Base-by-base conservation (phyloP, 108 stramenopile species). In the Cyclotella cryptica region DNA sequence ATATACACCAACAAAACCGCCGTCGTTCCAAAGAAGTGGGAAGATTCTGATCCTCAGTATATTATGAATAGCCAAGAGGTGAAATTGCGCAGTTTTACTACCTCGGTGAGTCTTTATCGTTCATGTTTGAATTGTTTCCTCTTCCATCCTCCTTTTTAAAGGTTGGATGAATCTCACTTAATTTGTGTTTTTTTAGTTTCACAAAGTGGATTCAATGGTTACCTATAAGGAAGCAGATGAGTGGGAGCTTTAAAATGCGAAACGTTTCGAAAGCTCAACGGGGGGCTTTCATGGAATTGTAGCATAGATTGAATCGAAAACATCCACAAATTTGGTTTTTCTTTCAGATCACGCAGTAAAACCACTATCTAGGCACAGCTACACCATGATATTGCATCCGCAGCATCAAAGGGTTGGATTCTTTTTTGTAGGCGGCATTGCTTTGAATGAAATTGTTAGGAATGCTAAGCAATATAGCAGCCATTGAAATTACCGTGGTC, bases 1-100 rank as follows among this genome's bases (percentile, higher is more conserved):
- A 95, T 98, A 2, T 98, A 98, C 83, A 97, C 98, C 41, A 88
- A 96, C 64, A 88, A 90, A 64, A 92, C 94, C 30, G 97, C 96
- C 15, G 81, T 61, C 9, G 97, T 97, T 13, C 97, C 97, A 10
- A 28, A 83, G 19, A 92, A 93, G 69, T 99, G 98, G 98, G 96
- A 96, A 53, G 98, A 99, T 74, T 97, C 96, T 3, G 98, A 99
- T 87, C 98, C 98, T 24, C 85, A 94, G 22, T 94, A 97, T 91
- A 99, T 99, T 66, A 85, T 93, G 84, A 93, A 99, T 73, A 91
- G 91, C 45, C 88, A 90, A 63, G 93, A 98, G 74, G 98, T 99
- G 12, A 94, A 93, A 72, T 87, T 97, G 43, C 94, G 97, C 47
- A 93, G 91, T 74, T 97, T 98, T 71, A 97, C 94, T 12, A 97